Base-by-base conservation (phyloP, 441 rosid species). In the Euphorbia schlechtendalii region DNA sequence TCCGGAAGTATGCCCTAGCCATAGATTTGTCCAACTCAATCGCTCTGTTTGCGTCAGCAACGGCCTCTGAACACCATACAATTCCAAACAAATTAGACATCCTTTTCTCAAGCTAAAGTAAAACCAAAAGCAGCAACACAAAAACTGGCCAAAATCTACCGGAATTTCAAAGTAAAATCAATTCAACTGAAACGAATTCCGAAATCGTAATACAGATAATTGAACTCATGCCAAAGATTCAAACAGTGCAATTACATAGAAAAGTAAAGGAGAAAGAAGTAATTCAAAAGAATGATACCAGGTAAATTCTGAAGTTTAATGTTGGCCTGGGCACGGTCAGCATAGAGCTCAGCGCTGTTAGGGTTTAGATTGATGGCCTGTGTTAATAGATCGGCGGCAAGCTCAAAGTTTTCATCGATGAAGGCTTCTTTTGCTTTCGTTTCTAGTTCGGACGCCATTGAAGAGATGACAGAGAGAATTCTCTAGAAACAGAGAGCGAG, bases 251-350 rank as follows among this genome's bases (percentile, higher is more conserved):
- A 27, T 46, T 54, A 18, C 13, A 20, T 63, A 64, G 8, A 21
- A 38, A 45, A n/a, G 14, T 1, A n/a, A n/a, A n/a, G n/a, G n/a
- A n/a, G n/a, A 13, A 2, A 45, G 3, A 12, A n/a, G 14, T n/a
- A 25, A 51, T 12, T 12, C 4, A 13, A 40, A 21, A 15, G 21
- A 32, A 8, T 46, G 17, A 54, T 73, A 91, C 99, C 97, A 2
- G 97, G 73, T 71, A 87, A 73, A 74, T 73, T 77, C 28, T 25
- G 6, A 81, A 86, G 92, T 66, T 94, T 94, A 78, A 85, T 78
- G 67, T 83, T 79, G 70, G 96, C 96, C 77, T 94, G 99, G 63
- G 99, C 92, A 34, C 97, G 97, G 78, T 94, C 92, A 6, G 90
- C 92, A 71, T 69, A 85, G 63, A 90, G 86, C 38, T 86, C 97